phyloP scores from a whole-genome alignment of 1,284 basidiomycete species.

The Boletellus deceptivus region DNA sequence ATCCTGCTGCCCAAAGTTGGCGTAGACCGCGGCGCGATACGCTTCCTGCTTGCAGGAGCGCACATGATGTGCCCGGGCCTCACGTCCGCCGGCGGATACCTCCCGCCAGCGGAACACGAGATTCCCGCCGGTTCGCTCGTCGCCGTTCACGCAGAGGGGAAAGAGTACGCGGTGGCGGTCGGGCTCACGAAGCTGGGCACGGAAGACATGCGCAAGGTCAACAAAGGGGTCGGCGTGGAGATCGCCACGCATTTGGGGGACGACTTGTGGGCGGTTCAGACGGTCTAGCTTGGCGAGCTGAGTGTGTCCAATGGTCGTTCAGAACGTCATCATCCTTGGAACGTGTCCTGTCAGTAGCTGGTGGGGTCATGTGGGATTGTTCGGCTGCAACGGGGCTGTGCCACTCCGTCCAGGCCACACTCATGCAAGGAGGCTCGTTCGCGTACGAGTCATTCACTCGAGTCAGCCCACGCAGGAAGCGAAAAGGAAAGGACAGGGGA shows the following conservation, averaged over 20 bases:
- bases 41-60: constrained; percentile 90
- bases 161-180: constrained; percentile 88
- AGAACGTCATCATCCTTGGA: constrained; percentile 11
- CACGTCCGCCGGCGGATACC: constrained; percentile 86
- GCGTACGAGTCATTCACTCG: constrained; percentile 40
- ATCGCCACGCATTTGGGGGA: constrained; percentile 85
- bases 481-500: constrained; percentile 22
- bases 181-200: constrained; percentile 83
- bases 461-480: constrained; percentile 41
- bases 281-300: constrained; percentile 42
- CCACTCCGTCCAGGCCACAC: too few relatives aligned
- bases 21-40: constrained; percentile 96
- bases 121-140: constrained; percentile 75
- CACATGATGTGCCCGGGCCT: constrained; percentile 98
- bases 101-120: constrained; percentile 74
- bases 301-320: not conserved
- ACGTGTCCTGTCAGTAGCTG: constrained; percentile 7
- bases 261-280: constrained; percentile 81
- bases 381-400: not conserved
- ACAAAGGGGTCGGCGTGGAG: constrained; percentile 92
- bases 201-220: constrained; percentile 86
- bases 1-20: constrained; percentile 85
- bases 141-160: constrained; percentile 93
- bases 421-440: constrained; percentile 31
- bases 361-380: not conserved